Base-by-base conservation (phyloP, 345 rosid species). In the Pseudoturritis turrita region DNA sequence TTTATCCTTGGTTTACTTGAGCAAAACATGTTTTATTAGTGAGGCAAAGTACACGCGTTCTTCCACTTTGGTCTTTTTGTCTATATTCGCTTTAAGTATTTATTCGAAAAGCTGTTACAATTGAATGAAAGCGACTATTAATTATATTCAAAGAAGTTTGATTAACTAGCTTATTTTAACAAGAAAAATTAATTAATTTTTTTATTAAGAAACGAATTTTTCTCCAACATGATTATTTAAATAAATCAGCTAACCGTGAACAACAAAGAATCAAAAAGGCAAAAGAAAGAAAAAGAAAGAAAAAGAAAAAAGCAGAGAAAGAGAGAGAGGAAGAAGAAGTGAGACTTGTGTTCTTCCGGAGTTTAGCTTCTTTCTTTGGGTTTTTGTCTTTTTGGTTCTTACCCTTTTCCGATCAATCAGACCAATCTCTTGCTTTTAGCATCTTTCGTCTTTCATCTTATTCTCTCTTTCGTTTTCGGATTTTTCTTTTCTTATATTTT, bases 341-440 rank as follows among this genome's bases (percentile, higher is more conserved):
- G 79, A 75, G 79, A 75, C 74, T 75, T 75, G 74, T 68, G 70
- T 76, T 64, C 66, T 53, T 75, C 41, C 56, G 54, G 62, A 50
- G 56, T 49, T 75, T 50, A 65, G 72, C 46, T 66, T 72, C 46
- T 41, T 61, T 18, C 19, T 57, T 72, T 50, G 68, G 61, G 53
- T 47, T 51, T 25, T 76, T 70, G 79, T 76, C 65, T 41, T 63
- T 70, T 31, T 63, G 71, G 67, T 76, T 76, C 66, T 70, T 70
- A 35, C 75, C 79, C 63, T 76, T 76, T 64, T 4, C 75, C 71
- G 74, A 75, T 75, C 74, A 68, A 23, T 59, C 50, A 76, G 76
- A 76, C 75, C 75, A 62, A 76, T 53, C 74, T 12, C 45, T 69
- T n/a, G 14, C 70, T 76, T 70, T 70, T 70, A 23, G 71, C 71